phyloP scores from a whole-genome alignment of 1,284 basidiomycete species.

The Ceraceosorus guamensis region DNA sequence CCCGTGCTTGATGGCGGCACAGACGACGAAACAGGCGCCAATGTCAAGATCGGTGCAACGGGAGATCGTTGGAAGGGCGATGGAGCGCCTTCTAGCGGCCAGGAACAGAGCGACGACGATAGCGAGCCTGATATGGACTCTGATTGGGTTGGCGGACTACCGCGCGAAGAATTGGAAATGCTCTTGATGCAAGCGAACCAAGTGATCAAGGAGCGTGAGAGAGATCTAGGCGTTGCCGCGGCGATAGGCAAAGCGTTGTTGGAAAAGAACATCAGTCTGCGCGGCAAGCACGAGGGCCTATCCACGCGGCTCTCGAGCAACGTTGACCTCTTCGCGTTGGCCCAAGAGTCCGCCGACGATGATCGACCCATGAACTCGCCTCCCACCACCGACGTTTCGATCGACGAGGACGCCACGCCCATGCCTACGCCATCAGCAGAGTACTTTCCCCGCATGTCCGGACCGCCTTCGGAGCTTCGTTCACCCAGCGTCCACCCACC shows the following conservation, averaged over 20 bases:
- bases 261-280: slow-evolving; percentile 36
- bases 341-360: too few relatives aligned
- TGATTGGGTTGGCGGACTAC: slow-evolving; percentile 22
- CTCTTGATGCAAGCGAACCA: slow-evolving; percentile 30
- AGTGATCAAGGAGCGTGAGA: slow-evolving; percentile 35
- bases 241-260: slow-evolving; percentile 37
- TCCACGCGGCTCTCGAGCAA: slow-evolving; percentile 4
- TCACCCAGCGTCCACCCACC: neutral
- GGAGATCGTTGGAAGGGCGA: too few relatives aligned
- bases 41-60: neutral
- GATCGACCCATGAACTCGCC: slow-evolving; percentile 25
- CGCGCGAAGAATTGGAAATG: slow-evolving; percentile 32
- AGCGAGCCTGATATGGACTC: slow-evolving; percentile 14
- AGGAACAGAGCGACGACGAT: neutral
- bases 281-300: slow-evolving; percentile 17
- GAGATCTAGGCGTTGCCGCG: slow-evolving; percentile 35
- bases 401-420: slow-evolving; percentile 6
- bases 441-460: neutral
- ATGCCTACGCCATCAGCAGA: neutral
- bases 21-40: too few relatives aligned
- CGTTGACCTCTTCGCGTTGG: neutral
- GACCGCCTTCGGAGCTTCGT: neutral
- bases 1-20: too few relatives aligned
- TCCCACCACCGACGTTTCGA: slow-evolving; percentile 20
- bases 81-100: neutral